Base-by-base conservation (phyloP, 2,329 filamentous ascomycete species). In the Xylariaceae sp. region DNA sequence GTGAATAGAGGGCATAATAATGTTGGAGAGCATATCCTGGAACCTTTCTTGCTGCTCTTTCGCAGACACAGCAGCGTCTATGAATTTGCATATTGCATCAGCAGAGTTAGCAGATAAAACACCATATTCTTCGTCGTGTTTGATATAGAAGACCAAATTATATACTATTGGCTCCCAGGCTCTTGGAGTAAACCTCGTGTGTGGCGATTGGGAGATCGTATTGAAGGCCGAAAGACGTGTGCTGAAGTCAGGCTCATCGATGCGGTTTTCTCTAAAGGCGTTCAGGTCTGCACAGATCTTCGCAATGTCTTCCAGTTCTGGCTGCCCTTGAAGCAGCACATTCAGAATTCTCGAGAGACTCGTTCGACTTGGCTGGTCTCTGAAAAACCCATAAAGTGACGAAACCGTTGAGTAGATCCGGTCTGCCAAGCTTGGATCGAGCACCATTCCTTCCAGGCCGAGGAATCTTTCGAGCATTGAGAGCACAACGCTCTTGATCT, bases 171-270 rank as follows among this genome's bases (percentile, higher is more conserved):
- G 90, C 39, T 83, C 76, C 91, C 93, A 98, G 63, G 95, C 87
- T 43, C 77, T 76, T 1, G 81, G 66, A 1, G 78, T 83, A 46
- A 90, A 79, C 0, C 71, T 65, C 1, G 60, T 60, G 29, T 79
- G 79, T n/a, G 76, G 68, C 3, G 78, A 67, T 31, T 78, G 76
- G 28, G 84, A 86, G 48, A 97, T 83, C 7, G 67, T 62, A 43
- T 76, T 82, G 65, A 93, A 97, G 3, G 89, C 89, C 35, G 74
- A 68, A 4, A 95, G 74, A 13, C 93, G 83, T 42, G 78, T 80
- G 51, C 94, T 87, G 58, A 95, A 96, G 64, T 97, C 87, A 1
- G 89, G 85, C 57, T 95, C 87, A 53, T 93, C 88, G 16, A 98
- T 72, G 34, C 82, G 82, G 19, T 75, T 78, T 35, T 72, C 70